A percentile compares a stretch with the other conserved stretches of the same genome.
These are phyloP conservation scores for Terfezia boudieri DNA, from an alignment of 495 filamentous ascomycete genomes.

Conservation along the genomic window DNA sequence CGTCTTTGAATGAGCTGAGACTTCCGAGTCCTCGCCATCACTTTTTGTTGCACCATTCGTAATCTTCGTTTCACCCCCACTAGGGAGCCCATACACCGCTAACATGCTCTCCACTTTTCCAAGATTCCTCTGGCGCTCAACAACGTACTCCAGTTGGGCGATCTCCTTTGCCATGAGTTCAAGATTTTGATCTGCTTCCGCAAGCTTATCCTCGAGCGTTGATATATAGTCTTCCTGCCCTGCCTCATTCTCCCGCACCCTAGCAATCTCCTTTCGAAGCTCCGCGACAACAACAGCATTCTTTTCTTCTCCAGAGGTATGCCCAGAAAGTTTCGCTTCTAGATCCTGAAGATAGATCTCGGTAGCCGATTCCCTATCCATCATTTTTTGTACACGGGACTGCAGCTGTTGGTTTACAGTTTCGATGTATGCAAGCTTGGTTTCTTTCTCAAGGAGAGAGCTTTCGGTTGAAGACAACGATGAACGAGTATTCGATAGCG, in stretches of 20 bases:
- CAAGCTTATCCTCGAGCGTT: slow-evolving; percentile 83
- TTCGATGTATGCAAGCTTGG: slow-evolving; percentile 74
- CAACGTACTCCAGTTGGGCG: slow-evolving; percentile 75
- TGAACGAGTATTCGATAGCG: slow-evolving; percentile 68
- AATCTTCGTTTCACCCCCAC: slow-evolving; percentile 18
- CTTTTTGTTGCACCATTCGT: slow-evolving; percentile 14
- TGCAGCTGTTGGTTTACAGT: slow-evolving; percentile 81
- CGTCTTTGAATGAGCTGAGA: slow-evolving; percentile 6
- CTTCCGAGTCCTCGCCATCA: slow-evolving; percentile 18
- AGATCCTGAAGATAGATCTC: slow-evolving; percentile 83
- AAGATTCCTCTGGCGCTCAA: slow-evolving; percentile 85
- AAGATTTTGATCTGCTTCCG: slow-evolving; percentile 86
- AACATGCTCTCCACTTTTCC: slow-evolving; percentile 85
- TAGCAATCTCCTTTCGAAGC: slow-evolving; percentile 70
- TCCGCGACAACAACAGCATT: slow-evolving; percentile 65
- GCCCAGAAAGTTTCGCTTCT: slow-evolving; percentile 69
- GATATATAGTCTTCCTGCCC: slow-evolving; percentile 90
- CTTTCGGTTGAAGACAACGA: slow-evolving; percentile 70
- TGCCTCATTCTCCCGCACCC: slow-evolving; percentile 77
- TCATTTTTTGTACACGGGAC: slow-evolving; percentile 61
- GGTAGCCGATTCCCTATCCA: slow-evolving; percentile 71
- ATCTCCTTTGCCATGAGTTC: slow-evolving; percentile 95
- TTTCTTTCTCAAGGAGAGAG: slow-evolving; percentile 73
- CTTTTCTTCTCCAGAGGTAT: slow-evolving; percentile 80
- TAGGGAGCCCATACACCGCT: slow-evolving; percentile 67